Percentiles rank a stretch among this genome's conserved stretches.
Conservation (phyloP, 208 protist genomes). For the Trypanosoma mega region DNA sequence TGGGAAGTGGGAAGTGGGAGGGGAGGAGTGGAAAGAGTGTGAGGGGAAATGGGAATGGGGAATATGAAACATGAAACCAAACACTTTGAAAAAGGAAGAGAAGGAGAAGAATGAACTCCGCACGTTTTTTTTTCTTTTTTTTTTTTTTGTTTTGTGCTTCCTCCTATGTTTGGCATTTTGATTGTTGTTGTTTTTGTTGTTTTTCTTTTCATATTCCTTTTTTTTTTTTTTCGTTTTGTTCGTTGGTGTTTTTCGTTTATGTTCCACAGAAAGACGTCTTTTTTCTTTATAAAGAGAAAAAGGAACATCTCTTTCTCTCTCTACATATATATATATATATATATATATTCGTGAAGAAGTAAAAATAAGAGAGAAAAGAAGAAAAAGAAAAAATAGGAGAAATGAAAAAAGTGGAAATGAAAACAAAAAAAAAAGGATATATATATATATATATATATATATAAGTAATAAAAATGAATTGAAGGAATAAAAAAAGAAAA, state of each 20-base stretch:
- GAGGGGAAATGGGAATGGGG: not conserved
- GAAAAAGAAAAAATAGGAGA: conserved; percentile 2
- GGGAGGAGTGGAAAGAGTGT: no score
- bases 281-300: no score
- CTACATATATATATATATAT: no score
- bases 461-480: not conserved
- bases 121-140: not conserved
- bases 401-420: not conserved
- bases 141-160: conserved; percentile 9
- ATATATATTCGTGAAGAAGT: no score
- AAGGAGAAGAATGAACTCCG: conserved; percentile 8
- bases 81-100: conserved; percentile 5
- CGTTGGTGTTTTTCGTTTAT: no score
- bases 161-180: no score
- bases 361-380: not conserved
- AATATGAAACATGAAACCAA: not conserved
- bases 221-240: conserved; percentile 9
- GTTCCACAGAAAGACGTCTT: no score
- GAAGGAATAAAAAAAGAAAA: not conserved
- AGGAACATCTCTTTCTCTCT: no score
- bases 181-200: no score
- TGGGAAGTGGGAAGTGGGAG: not conserved
- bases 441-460: not conserved
- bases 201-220: not conserved
- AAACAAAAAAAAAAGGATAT: not conserved